Percentiles rank a stretch among this genome's conserved stretches.
These are phyloP conservation scores for Exobasidium rhododendri DNA, from an alignment of 1,284 basidiomycete species.

Conservation along the genomic window DNA sequence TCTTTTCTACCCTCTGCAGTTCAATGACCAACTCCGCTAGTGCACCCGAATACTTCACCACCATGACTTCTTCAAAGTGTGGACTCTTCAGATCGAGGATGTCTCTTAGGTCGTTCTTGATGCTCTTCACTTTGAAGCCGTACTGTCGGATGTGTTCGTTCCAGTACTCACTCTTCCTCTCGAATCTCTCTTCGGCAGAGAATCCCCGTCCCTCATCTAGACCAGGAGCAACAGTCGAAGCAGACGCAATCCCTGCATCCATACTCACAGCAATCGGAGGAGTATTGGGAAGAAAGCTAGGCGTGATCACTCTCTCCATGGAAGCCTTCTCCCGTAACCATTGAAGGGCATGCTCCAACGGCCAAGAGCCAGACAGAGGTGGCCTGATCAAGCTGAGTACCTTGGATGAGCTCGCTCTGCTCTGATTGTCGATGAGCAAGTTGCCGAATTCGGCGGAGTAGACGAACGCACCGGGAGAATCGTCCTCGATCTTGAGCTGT, in stretches of 20 bases:
- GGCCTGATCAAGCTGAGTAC: neutral
- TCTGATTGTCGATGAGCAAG: neutral
- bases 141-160: neutral
- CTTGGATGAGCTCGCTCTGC: neutral
- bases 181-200: neutral
- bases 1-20: neutral
- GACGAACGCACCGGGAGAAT: neutral
- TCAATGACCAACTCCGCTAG: neutral
- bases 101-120: neutral
- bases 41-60: neutral
- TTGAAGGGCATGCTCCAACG: conserved; percentile 1
- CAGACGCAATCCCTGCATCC: neutral
- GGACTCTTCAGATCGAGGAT: neutral
- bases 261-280: neutral
- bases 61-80: neutral
- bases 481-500: neutral
- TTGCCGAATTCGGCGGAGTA: neutral
- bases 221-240: neutral
- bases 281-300: neutral
- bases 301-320: neutral
- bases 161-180: neutral
- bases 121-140: neutral
- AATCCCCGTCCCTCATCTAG: neutral
- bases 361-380: neutral
- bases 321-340: neutral